Conservation (phyloP, 805 yeast genomes). For the Saturnispora gosingensis region DNA sequence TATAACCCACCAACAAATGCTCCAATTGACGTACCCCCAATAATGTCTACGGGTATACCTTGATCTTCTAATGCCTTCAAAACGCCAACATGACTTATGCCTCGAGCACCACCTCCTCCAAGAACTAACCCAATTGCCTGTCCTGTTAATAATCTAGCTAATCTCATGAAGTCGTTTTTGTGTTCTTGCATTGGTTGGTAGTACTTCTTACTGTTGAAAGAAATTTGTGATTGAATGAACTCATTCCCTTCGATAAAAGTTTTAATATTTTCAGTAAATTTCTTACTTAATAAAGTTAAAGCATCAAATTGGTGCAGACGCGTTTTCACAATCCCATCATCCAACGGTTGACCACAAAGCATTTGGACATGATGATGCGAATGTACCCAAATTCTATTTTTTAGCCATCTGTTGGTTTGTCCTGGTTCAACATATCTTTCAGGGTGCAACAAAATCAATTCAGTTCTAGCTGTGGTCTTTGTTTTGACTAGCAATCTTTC, state of each 20-base stretch:
- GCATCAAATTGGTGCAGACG: conserved; percentile 14
- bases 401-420: conserved; percentile 74
- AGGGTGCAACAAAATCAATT: conserved; percentile 73
- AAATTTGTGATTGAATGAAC: conserved; percentile 17
- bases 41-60: conserved; percentile 87
- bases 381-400: conserved; percentile 81
- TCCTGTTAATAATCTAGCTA: conserved; percentile 85
- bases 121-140: conserved; percentile 89
- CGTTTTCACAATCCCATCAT: conserved; percentile 4
- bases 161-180: conserved; percentile 80
- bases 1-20: conserved; percentile 92
- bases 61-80: conserved; percentile 83
- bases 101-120: conserved; percentile 98
- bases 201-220: conserved; percentile 19
- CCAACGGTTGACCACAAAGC: conserved; percentile 18
- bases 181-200: conserved; percentile 39
- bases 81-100: conserved; percentile 85
- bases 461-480: conserved; percentile 81
- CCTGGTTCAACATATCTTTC: conserved; percentile 82
- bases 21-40: conserved; percentile 97
- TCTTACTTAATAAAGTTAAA: conserved; percentile 15
- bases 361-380: conserved; percentile 89
- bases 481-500: conserved; percentile 67
- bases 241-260: conserved; percentile 17
- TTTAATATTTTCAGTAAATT: conserved; percentile 20